Percentiles rank a stretch among this genome's conserved stretches.
Evolutionary conservation across 805 yeast genomes (phyloP).

Genomic region (Kuraishia ogatae): DNA sequence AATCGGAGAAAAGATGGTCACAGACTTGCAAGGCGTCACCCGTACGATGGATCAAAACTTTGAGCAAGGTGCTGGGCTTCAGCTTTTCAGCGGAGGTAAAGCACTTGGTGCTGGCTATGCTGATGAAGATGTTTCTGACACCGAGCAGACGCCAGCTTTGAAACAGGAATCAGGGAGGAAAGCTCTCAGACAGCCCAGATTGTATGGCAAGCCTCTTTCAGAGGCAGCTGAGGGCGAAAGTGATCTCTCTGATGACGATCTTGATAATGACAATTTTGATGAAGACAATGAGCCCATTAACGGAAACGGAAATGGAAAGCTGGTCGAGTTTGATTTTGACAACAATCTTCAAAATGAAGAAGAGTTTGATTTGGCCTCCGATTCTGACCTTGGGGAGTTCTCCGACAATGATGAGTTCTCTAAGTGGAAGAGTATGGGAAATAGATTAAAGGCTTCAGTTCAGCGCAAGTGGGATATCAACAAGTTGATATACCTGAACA

Average conservation of each 20-base stretch:
- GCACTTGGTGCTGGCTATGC: conserved; percentile 29
- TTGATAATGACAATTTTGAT: conserved; percentile 32
- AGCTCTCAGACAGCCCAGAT: conserved; percentile 50
- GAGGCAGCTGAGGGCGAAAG: conserved; percentile 36
- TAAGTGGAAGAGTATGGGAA: conserved; percentile 43
- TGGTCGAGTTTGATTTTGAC: conserved; percentile 41
- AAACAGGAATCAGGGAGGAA: conserved; percentile 52
- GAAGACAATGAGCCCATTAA: conserved; percentile 28
- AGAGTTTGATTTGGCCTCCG: conserved; percentile 38
- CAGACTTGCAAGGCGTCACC: conserved; percentile 66
- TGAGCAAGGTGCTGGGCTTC: conserved; percentile 60
- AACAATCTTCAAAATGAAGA: conserved; percentile 25
- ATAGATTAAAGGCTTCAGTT: conserved; percentile 46
- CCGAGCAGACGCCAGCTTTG: conserved; percentile 27
- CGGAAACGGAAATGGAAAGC: conserved; percentile 27
- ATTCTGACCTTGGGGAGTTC: conserved; percentile 34
- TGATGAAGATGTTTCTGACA: conserved; percentile 25
- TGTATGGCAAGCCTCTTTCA: conserved; percentile 43
- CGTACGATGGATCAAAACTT: conserved; percentile 54
- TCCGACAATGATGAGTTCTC: conserved; percentile 27
- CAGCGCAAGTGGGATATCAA: conserved; percentile 69
- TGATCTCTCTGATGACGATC: conserved; percentile 32
- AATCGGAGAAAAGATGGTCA: conserved; percentile 80
- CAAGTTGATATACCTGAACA: conserved; percentile 71
- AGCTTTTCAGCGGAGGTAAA: conserved; percentile 59